Base-by-base conservation (phyloP, 352 stramenopile genomes). In the Pythium brassicae region DNA sequence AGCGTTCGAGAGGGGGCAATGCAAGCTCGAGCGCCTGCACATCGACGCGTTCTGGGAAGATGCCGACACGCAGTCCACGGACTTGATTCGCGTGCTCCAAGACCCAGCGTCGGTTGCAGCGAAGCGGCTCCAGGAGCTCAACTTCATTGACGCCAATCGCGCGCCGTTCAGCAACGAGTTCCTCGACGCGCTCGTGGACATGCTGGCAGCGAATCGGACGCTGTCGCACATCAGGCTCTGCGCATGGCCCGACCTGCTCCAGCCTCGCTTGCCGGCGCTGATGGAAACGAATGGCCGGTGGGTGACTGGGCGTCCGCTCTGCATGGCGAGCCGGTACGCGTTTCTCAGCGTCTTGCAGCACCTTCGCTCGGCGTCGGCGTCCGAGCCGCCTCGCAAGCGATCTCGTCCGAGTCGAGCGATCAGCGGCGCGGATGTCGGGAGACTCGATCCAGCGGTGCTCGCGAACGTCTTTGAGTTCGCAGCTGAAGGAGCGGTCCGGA, bases 401-500 rank as follows among this genome's bases (percentile, higher is more conserved):
- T 20, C 15, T 7, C 23, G 19, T 25, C 14, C 10, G 17, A 49
- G 15, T 19, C 8, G 17, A n/a, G 17, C 7, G 25, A 8, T 7
- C 11, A 44, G 22, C 25, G 40, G 19, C 32, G 32, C 22, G 1
- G 9, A 14, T 10, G n/a, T 53, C 34, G 12, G 23, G 20, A 32
- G 23, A 23, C 50, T 55, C 7, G 50, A 48, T 11, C 4, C 1
- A 1, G 19, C 17, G 17, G 9, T 56, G 1, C 15, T 49, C 25
- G 34, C 17, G 25, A 15, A 11, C 4, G 46, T 56, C 34, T 56
- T 56, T 25, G 50, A 17, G 37, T 49, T 56, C 23, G 50, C 37
- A 25, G 37, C 17, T 10, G 1, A 56, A 4, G 40, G 19, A 8
- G 12, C 19, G 20, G 4, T 0, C 12, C 37, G 12, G 37, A 12